These are phyloP conservation scores for Sporisorium sorghi DNA, from an alignment of 1,284 basidiomycete species.

Conservation along the genomic window DNA sequence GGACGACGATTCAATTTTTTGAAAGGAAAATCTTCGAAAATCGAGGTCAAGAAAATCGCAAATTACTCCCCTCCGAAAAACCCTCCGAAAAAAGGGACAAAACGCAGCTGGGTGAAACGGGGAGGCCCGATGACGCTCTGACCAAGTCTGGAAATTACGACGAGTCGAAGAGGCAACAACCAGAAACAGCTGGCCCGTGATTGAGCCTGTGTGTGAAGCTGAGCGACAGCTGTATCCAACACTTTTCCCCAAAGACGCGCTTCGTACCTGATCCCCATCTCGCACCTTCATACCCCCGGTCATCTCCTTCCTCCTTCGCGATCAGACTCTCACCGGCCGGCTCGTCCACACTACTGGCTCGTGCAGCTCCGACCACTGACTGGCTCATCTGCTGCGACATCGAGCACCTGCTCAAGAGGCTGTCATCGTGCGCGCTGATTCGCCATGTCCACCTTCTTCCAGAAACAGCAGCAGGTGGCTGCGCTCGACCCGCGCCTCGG, in stretches of 20 bases:
- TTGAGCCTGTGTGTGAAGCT: neutral
- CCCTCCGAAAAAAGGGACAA: neutral
- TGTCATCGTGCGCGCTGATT: neutral
- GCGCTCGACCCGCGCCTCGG: slow-evolving; percentile 68
- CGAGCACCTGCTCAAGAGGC: neutral
- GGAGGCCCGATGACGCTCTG: slow-evolving; percentile 39
- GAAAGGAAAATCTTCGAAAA: neutral
- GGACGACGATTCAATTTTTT: no score
- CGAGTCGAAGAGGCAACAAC: neutral
- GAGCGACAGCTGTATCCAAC: no score
- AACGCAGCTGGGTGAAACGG: neutral
- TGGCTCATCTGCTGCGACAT: slow-evolving; percentile 1
- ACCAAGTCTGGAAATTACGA: slow-evolving; percentile 22
- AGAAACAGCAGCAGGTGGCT: slow-evolving; percentile 69
- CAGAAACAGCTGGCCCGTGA: slow-evolving; percentile 6
- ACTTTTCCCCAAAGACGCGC: no score
- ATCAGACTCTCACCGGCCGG: no score
- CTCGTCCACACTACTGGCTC: no score
- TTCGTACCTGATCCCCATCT: no score
- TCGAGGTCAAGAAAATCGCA: no score
- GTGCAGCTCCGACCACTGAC: neutral
- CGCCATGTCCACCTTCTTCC: slow-evolving; percentile 68
- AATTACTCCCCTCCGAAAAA: no score
- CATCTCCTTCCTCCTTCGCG: no score
- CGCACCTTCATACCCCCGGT: no score